Percentiles rank a stretch among this genome's conserved stretches.
Conservation (phyloP, 371 early-diverging fungal genomes). For the Lichtheimia hyalospora region DNA sequence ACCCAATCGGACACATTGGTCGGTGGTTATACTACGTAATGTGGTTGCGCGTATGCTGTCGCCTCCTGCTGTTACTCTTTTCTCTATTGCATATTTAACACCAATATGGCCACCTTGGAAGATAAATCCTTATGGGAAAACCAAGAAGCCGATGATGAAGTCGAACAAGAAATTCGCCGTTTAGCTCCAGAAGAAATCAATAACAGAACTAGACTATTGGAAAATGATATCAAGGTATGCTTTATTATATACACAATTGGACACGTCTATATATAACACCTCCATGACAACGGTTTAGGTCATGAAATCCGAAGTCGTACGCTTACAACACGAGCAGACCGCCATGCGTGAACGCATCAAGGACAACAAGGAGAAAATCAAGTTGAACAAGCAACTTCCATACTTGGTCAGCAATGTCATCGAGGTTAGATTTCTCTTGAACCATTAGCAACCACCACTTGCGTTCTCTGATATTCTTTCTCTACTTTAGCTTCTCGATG, state of each 20-base stretch:
- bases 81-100: neutral
- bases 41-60: slow-evolving; percentile 5
- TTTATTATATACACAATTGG: neutral
- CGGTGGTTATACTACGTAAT: neutral
- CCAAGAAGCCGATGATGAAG: slow-evolving; percentile 65
- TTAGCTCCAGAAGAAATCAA: slow-evolving; percentile 88
- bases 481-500: slow-evolving; percentile 86
- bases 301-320: slow-evolving; percentile 87
- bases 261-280: neutral
- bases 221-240: slow-evolving; percentile 93
- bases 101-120: slow-evolving; percentile 62
- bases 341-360: slow-evolving; percentile 93
- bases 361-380: slow-evolving; percentile 99
- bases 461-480: slow-evolving; percentile 93
- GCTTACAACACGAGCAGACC: slow-evolving; percentile 88
- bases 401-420: slow-evolving; percentile 99
- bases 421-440: slow-evolving; percentile 64
- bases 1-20: neutral
- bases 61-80: neutral
- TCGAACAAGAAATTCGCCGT: slow-evolving; percentile 90
- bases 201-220: slow-evolving; percentile 90
- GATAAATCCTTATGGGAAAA: slow-evolving; percentile 70
- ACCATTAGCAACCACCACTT: neutral
- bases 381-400: slow-evolving; percentile 98
- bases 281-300: slow-evolving; percentile 48